phyloP scores from a whole-genome alignment of 768 basidiomycete species.

The Agaricus subrufescens region DNA sequence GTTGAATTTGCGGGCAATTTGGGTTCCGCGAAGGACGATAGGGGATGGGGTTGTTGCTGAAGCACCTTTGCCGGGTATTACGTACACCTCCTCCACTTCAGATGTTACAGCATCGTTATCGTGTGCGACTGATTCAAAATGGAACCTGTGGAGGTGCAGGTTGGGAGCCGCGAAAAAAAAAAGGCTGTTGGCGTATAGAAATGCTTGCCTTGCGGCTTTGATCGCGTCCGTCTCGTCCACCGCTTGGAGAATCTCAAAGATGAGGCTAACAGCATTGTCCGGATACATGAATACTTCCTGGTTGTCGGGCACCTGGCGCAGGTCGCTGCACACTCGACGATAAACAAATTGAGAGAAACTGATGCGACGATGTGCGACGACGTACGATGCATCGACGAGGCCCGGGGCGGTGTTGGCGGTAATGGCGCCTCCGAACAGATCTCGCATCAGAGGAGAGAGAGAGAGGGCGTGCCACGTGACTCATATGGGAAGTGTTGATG shows the following conservation, averaged over 20 bases:
- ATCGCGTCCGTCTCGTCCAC: conserved; percentile 52
- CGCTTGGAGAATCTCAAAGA: conserved; percentile 79
- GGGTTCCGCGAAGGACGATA: conserved; percentile 62
- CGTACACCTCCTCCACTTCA: conserved; percentile 36
- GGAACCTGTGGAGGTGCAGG: conserved; percentile 54
- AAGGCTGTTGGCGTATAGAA: neutral
- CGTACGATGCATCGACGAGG: conserved; percentile 87
- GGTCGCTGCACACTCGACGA: conserved; percentile 25
- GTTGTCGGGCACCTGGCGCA: conserved; percentile 87
- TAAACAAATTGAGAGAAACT: neutral
- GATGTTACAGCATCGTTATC: conserved; percentile 73
- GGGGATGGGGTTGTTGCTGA: conserved; percentile 45
- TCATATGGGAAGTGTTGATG: neutral
- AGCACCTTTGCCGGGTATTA: conserved; percentile 35
- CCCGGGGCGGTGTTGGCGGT: conserved; percentile 45
- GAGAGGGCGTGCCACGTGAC: neutral
- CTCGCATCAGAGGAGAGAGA: conserved; percentile 23
- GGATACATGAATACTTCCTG: conserved; percentile 90
- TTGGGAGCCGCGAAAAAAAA: neutral
- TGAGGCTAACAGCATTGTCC: conserved; percentile 63
- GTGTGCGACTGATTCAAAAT: conserved; percentile 86
- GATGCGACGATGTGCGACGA: conserved; percentile 8
- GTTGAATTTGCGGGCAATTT: conserved; percentile 78
- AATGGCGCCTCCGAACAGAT: conserved; percentile 89
- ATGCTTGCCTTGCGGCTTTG: conserved; percentile 66